Conservation (phyloP, 495 filamentous ascomycete species). For the Hypoxylon crocopeplum region DNA sequence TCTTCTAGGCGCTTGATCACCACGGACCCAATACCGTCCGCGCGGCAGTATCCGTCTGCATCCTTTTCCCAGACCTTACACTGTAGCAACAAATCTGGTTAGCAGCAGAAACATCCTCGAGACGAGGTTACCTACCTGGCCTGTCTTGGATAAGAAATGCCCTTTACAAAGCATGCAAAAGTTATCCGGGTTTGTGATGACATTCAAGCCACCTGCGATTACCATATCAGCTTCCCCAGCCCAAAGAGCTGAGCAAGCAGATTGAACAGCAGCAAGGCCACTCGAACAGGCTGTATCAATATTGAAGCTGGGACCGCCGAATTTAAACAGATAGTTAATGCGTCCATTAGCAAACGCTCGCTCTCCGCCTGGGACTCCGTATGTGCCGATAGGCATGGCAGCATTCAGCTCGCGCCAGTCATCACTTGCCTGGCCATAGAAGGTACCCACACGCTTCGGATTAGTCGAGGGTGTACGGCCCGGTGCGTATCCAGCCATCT, state of each 20-base stretch:
- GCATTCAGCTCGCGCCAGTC: constrained; percentile 80
- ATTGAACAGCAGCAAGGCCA: background rate
- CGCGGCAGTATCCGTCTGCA: constrained; percentile 67
- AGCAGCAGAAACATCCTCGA: too few species aligned
- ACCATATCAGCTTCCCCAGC: background rate
- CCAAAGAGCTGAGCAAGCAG: background rate
- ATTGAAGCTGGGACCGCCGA: background rate
- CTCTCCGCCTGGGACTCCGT: constrained; percentile 79
- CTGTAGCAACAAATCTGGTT: background rate
- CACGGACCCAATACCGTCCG: constrained; percentile 62
- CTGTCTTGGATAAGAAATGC: background rate
- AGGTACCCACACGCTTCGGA: constrained; percentile 78
- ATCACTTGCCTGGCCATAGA: constrained; percentile 82
- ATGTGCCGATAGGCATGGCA: constrained; percentile 79
- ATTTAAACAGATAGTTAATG: constrained; percentile 42
- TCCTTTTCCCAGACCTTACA: constrained; percentile 30
- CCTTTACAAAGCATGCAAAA: background rate
- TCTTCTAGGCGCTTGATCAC: constrained; percentile 57
- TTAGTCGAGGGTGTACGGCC: constrained; percentile 63
- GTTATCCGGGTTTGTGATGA: background rate
- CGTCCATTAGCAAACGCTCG: constrained; percentile 67
- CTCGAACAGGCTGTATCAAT: background rate
- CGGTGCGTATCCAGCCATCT: constrained; percentile 80
- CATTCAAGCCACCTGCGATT: background rate
- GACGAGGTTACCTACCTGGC: background rate